Evolutionary conservation across 371 early-diverging fungal species (phyloP), one percentile per base, ranked within the genome.

Genomic region (Mortierella polycephala): DNA sequence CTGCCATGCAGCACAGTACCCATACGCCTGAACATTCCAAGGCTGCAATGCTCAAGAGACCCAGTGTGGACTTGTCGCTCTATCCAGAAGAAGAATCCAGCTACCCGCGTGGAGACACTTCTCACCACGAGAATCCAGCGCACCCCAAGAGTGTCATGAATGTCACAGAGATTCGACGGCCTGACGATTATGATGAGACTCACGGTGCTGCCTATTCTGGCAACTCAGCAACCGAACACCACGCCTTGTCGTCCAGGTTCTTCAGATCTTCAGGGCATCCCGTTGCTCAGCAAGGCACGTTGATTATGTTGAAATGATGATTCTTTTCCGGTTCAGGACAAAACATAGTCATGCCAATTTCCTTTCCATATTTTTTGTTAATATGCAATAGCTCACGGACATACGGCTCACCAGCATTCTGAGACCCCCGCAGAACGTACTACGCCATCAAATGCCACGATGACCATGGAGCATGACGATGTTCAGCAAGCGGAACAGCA

Each of bases 71-170:
- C 30, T 50, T 50, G 4, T 50, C 49, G 6, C 53, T 63, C 7
- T 63, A 45, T 53, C 63, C 63, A 30, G 63, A 63, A 44, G 63
- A 63, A 23, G 63, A 63, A 14, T 45, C 63, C 50, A 45, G 40
- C 37, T 63, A 63, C 21, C 63, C 63, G 20, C 63, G 63, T 11
- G 56, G 50, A 18, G 56, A 45, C 21, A 2, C 0, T 20, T 10
- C 37, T 7, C 10, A 47, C 16, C 61, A 60, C 51, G 61, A 60
- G 61, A 60, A 60, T 39, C 61, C 61, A 16, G 47, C 47, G 5
- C n/a, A 9, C 18, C 61, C 61, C 13, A 40, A 12, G 14, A 47
- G 12, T 42, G n/a, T 42, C 30, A 7, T 21, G 20, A 46, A 30
- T 20, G 49, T 59, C 30, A 46, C 46, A 2, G 47, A 59, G 49